Evolutionary conservation across 139 green algal genomes (phyloP).

Genomic region (Edaphochlamys debaryana): DNA sequence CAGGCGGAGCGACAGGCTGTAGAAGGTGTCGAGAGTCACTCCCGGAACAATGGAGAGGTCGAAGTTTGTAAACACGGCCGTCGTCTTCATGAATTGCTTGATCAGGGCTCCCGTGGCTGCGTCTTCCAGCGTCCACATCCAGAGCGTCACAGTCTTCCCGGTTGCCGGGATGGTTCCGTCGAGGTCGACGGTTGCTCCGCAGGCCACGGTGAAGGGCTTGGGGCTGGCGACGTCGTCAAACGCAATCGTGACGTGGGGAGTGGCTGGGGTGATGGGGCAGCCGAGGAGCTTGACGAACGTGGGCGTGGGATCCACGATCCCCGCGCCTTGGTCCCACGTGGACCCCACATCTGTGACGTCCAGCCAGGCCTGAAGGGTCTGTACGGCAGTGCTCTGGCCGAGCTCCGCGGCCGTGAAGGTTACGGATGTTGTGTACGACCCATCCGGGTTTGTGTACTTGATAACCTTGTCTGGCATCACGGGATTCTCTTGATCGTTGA

Average conservation of each 20-base stretch:
- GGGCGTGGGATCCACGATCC: background rate
- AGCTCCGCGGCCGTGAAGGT: no score
- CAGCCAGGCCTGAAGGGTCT: background rate
- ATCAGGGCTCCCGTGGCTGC: background rate
- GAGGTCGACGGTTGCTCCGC: background rate
- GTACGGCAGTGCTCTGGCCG: no score
- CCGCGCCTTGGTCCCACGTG: conserved; percentile 8
- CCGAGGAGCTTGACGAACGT: conserved; percentile 5
- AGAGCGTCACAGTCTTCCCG: background rate
- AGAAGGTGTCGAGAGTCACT: background rate
- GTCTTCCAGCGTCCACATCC: background rate
- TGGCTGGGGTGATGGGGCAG: background rate
- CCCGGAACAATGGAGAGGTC: no score
- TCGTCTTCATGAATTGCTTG: background rate
- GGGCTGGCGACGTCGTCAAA: background rate
- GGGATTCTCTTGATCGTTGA: no score
- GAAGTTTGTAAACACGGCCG: background rate
- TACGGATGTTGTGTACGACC: no score
- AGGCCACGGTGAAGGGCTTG: conserved; percentile 2
- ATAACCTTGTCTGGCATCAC: background rate
- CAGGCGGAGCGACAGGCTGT: background rate
- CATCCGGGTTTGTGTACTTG: no score
- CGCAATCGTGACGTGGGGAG: background rate
- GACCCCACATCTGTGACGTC: background rate
- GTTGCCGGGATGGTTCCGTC: background rate